Conservation (phyloP, 495 filamentous ascomycete species). For the Cercophora sp. region DNA sequence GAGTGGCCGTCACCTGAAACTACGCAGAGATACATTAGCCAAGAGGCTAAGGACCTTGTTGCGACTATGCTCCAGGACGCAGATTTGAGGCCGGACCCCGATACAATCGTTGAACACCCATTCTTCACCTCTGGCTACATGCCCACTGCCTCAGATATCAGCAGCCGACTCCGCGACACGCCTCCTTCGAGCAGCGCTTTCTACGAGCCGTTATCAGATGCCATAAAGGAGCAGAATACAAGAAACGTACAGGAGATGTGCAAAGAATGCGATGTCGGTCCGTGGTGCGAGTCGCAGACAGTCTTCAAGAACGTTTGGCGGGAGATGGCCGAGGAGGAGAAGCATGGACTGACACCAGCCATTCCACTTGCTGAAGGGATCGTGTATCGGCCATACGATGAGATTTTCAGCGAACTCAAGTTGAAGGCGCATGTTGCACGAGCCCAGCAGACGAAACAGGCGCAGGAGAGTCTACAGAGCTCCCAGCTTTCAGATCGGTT, state of each 20-base stretch:
- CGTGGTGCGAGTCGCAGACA: slow-evolving; percentile 37
- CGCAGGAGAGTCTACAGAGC: background rate
- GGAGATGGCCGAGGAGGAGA: slow-evolving; percentile 68
- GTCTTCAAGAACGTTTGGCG: slow-evolving; percentile 58
- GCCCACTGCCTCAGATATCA: slow-evolving; percentile 48
- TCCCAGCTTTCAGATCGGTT: slow-evolving; percentile 13
- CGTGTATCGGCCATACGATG: slow-evolving; percentile 60
- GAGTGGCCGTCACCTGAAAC: slow-evolving; percentile 63
- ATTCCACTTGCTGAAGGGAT: slow-evolving; percentile 65
- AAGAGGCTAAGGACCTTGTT: slow-evolving; percentile 74
- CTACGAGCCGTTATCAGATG: slow-evolving; percentile 27
- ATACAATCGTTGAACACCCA: slow-evolving; percentile 74
- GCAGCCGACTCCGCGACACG: slow-evolving; percentile 44
- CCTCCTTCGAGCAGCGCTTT: slow-evolving; percentile 43
- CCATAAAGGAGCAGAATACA: slow-evolving; percentile 26
- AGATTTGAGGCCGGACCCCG: slow-evolving; percentile 68
- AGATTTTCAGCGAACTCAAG: slow-evolving; percentile 33
- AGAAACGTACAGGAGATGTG: slow-evolving; percentile 41
- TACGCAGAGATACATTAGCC: slow-evolving; percentile 47
- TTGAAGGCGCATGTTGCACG: slow-evolving; percentile 27
- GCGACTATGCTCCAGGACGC: slow-evolving; percentile 70
- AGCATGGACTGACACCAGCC: slow-evolving; percentile 61
- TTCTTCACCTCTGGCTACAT: slow-evolving; percentile 70
- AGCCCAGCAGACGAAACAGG: background rate
- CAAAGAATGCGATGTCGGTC: slow-evolving; percentile 45